A percentile compares a stretch with the other conserved stretches of the same genome.
Conservation (phyloP, 2,329 filamentous ascomycete species). For the Zopfia rhizophila region DNA sequence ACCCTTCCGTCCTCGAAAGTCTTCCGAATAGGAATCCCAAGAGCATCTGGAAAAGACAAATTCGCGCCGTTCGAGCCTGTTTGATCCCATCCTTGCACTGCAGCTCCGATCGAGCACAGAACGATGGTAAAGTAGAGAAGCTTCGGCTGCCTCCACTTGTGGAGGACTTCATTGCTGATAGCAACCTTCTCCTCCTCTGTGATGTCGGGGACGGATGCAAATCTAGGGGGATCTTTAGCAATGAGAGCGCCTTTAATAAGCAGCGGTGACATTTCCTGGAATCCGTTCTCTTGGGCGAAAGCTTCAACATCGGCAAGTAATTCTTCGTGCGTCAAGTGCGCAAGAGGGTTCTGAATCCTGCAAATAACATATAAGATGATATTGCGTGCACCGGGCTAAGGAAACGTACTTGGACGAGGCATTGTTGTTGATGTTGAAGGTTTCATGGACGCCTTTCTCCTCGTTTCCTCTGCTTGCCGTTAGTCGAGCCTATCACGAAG, state of each 20-base stretch:
- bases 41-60: constrained; percentile 52
- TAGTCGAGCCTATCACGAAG: not conserved
- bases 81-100: constrained; percentile 18
- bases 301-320: constrained; percentile 63
- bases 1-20: constrained; percentile 1
- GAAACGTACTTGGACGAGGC: constrained; percentile 24
- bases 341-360: constrained; percentile 34
- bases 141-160: constrained; percentile 19
- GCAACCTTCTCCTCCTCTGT: constrained; percentile 28
- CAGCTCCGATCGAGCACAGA: constrained; percentile 16
- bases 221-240: constrained; percentile 49
- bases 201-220: constrained; percentile 26
- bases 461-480: constrained; percentile 17
- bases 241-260: constrained; percentile 62
- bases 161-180: constrained; percentile 28
- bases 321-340: constrained; percentile 33
- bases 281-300: constrained; percentile 60
- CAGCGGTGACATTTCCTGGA: constrained; percentile 57
- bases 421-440: constrained; percentile 14
- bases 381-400: not conserved
- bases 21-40: constrained; percentile 57
- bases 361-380: not conserved
- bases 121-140: constrained; percentile 19
- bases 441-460: constrained; percentile 8
- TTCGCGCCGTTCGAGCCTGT: constrained; percentile 9